Percentiles rank a stretch among this genome's conserved stretches.
Conservation (phyloP, 352 stramenopile genomes). For the Plasmopara muralis region DNA sequence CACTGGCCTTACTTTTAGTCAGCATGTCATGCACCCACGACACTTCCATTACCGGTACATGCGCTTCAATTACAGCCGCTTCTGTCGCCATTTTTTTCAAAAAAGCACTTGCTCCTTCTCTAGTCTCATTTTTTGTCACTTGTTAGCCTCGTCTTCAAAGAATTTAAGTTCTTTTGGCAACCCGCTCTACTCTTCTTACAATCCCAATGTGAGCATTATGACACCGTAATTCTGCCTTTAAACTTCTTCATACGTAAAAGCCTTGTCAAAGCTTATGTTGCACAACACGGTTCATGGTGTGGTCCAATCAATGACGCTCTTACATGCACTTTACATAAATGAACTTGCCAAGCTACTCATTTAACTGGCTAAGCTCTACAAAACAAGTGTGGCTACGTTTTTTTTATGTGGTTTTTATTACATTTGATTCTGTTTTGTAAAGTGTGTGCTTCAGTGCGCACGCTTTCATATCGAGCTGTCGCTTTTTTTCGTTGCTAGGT, state of each 20-base stretch:
- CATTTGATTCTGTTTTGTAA: no score
- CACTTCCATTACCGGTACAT: slow-evolving; percentile 14
- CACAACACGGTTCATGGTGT: slow-evolving; percentile 49
- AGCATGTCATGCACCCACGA: slow-evolving; percentile 21
- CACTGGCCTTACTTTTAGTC: not conserved
- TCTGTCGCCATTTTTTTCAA: no score
- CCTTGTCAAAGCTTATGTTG: slow-evolving; percentile 35
- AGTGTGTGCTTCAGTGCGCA: no score
- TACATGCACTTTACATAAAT: not conserved
- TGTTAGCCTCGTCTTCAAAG: slow-evolving; percentile 27
- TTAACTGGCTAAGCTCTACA: no score
- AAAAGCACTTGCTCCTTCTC: slow-evolving; percentile 44
- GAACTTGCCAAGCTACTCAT: no score
- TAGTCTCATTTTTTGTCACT: slow-evolving; percentile 25
- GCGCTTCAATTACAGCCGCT: slow-evolving; percentile 7
- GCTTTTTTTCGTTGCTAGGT: no score
- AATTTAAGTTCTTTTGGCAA: slow-evolving; percentile 50
- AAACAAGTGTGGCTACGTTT: no score
- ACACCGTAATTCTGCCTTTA: not conserved
- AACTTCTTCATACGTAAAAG: slow-evolving; percentile 27
- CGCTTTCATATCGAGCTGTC: no score
- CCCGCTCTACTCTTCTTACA: slow-evolving; percentile 28
- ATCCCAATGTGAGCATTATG: slow-evolving; percentile 1
- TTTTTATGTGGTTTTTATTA: no score
- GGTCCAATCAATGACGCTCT: slow-evolving; percentile 3